These are phyloP conservation scores for Boletus semigastroideus DNA, from an alignment of 1,284 basidiomycete genomes.

Conservation along the genomic window DNA sequence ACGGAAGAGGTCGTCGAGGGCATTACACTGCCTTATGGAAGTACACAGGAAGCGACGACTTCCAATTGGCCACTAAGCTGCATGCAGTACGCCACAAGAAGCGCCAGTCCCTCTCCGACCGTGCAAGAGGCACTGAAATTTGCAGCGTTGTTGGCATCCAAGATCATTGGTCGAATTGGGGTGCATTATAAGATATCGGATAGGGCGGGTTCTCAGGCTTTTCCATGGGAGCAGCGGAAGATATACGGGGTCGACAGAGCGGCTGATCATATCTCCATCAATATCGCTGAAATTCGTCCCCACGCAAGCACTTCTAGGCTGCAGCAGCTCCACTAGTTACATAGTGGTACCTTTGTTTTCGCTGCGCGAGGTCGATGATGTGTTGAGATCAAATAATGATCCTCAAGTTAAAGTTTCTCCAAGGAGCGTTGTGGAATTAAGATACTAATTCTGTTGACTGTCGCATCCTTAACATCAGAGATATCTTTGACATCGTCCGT, in stretches of 20 bases:
- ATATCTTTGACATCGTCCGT: too few species aligned
- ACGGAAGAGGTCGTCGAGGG: constrained; percentile 46
- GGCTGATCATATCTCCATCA: neutral
- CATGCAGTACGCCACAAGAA: constrained; percentile 10
- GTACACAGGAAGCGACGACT: constrained; percentile 34
- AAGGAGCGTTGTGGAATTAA: too few species aligned
- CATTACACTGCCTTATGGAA: constrained; percentile 45
- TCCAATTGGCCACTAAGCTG: constrained; percentile 18
- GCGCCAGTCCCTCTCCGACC: constrained; percentile 39
- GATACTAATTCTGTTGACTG: too few species aligned
- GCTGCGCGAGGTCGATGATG: too few species aligned
- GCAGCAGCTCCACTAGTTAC: constrained; percentile 1
- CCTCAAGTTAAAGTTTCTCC: too few species aligned
- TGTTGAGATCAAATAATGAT: too few species aligned
- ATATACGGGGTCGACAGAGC: constrained; percentile 9
- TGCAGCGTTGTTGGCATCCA: constrained; percentile 44
- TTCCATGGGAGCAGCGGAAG: constrained; percentile 24
- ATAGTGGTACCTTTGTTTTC: too few species aligned
- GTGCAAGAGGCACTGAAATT: constrained; percentile 48
- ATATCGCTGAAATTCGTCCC: constrained; percentile 1
- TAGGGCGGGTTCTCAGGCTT: neutral
- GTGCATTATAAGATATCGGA: constrained; percentile 32
- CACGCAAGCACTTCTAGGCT: constrained; percentile 7
- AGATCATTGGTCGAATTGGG: constrained; percentile 37
- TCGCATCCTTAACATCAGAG: too few species aligned